These are phyloP conservation scores for Krasilnikovozyma curviuscula DNA, from an alignment of 768 basidiomycete genomes.

Conservation along the genomic window DNA sequence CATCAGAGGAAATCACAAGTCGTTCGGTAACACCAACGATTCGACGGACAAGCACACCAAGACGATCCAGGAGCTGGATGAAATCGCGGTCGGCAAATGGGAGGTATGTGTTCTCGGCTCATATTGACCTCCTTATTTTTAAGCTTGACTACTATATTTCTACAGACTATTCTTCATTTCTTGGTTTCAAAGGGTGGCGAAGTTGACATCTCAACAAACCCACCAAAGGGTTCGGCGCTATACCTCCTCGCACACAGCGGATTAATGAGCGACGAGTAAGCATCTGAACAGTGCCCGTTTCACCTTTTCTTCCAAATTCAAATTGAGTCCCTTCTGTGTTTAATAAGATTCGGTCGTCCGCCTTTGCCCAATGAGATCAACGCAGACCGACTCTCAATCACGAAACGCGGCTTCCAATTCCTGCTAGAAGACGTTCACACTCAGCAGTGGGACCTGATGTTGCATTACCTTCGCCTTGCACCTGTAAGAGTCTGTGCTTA, in stretches of 20 bases:
- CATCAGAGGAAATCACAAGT: constrained; percentile 17
- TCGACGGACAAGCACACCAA: constrained; percentile 28
- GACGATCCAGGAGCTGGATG: constrained; percentile 45
- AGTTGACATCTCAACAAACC: constrained; percentile 52
- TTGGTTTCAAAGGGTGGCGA: constrained; percentile 59
- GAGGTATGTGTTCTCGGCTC: constrained; percentile 40
- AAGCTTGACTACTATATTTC: not conserved
- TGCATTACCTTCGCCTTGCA: constrained; percentile 71
- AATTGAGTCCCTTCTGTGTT: not conserved
- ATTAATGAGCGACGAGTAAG: constrained; percentile 61
- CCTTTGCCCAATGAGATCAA: constrained; percentile 1
- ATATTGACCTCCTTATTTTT: not conserved
- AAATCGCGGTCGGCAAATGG: constrained; percentile 71
- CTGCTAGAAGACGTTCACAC: constrained; percentile 81
- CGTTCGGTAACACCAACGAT: constrained; percentile 57
- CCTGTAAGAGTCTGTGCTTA: too few species aligned
- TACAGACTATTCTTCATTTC: constrained; percentile 82
- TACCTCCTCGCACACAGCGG: constrained; percentile 65
- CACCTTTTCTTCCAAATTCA: not conserved
- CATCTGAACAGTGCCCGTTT: constrained; percentile 16
- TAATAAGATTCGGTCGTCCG: not conserved
- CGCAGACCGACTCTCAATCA: constrained; percentile 37
- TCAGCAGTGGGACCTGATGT: constrained; percentile 82
- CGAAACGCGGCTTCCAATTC: constrained; percentile 89
- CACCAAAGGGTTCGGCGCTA: constrained; percentile 56